Evolutionary conservation across 108 stramenopile species (phyloP), one percentile per base, ranked within the genome.

Genomic region (Parietichytrium sp.): DNA sequence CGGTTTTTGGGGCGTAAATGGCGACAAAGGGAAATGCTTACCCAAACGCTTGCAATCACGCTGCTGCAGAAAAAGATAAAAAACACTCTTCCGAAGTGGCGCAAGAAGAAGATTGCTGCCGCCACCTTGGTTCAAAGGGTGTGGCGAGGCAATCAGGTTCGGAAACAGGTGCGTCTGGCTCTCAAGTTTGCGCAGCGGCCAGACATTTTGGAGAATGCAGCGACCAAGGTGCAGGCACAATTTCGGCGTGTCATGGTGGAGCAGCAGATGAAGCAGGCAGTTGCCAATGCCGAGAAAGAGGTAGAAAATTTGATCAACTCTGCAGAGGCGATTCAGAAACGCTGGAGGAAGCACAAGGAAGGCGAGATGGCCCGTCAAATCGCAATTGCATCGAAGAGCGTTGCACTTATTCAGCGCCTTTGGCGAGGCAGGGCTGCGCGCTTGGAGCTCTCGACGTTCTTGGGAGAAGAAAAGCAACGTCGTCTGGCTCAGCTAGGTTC

Each of bases 1-100:
- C 61, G 61, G 2, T 72, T 72, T 20, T 42, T 72, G 1, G 61
- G 61, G 10, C 61, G 61, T 12, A 36, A 42, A 42, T 72, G 61
- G 61, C 61, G 61, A n/a, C 61, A 72, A 42, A 33, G 61, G 25
- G 61, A 72, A 42, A 72, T 72, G 61, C 6, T 72, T n/a, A n/a
- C 61, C 23, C 61, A 72, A 27, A 72, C 61, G 16, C 20, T 72
- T 33, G 61, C 61, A 33, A 72, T 72, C 33, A 72, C 61, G 10
- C 42, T 72, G 6, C 33, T 72, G 33, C 61, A 72, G 3, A 33
- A 20, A 25, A 36, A 38, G 3, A 72, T 72, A 10, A 72, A 38
- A 27, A 42, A 45, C 38, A 42, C 45, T 6, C 29, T 72, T 16
- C 61, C 61, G 10, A 42, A 33, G 33, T 72, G 61, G 61, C 61